phyloP scores from a whole-genome alignment of 495 filamentous ascomycete genomes.

The Beverwykella pulmonaria region DNA sequence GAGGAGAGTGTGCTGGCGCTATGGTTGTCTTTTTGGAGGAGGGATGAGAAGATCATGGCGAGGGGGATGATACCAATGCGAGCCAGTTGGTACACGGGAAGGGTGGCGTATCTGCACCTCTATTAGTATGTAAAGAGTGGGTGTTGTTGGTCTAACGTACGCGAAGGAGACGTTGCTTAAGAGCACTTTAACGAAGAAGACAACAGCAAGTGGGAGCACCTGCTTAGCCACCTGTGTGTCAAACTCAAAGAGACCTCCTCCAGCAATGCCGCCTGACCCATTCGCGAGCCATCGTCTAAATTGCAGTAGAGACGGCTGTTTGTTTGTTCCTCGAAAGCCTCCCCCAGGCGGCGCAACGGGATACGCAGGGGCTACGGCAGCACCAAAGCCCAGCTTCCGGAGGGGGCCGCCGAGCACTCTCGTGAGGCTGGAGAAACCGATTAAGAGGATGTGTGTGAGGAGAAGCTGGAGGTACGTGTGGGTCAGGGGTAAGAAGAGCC shows the following conservation, averaged over 20 bases:
- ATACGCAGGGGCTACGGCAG: conserved; percentile 47
- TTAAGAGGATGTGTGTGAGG: conserved; percentile 52
- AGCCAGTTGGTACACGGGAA: conserved; percentile 54
- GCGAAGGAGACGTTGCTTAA: conserved; percentile 57
- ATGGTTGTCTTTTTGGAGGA: conserved; percentile 48
- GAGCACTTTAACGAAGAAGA: conserved; percentile 53
- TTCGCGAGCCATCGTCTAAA: conserved; percentile 36
- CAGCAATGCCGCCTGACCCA: conserved; percentile 55
- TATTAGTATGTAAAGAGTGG: conserved; percentile 1
- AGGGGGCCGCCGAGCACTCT: conserved; percentile 45
- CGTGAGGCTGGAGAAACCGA: conserved; percentile 47
- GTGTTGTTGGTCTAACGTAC: conserved; percentile 36
- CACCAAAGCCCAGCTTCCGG: conserved; percentile 44
- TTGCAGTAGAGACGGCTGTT: conserved; percentile 24
- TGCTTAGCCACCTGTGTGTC: conserved; percentile 47
- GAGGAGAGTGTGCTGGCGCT: conserved; percentile 53
- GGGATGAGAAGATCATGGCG: conserved; percentile 51
- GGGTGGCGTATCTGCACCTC: conserved; percentile 49
- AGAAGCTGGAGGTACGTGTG: conserved; percentile 54
- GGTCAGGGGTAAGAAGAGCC: conserved; percentile 55
- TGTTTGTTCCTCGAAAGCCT: conserved; percentile 20
- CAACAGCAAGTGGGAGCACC: conserved; percentile 51
- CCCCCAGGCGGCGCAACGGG: conserved; percentile 35
- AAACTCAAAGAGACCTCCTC: conserved; percentile 56
- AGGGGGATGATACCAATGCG: conserved; percentile 53